Percentiles rank a stretch among this genome's conserved stretches.
Evolutionary conservation across 1,284 basidiomycete genomes (phyloP).

Genomic region (Sporisorium scitamineum): DNA sequence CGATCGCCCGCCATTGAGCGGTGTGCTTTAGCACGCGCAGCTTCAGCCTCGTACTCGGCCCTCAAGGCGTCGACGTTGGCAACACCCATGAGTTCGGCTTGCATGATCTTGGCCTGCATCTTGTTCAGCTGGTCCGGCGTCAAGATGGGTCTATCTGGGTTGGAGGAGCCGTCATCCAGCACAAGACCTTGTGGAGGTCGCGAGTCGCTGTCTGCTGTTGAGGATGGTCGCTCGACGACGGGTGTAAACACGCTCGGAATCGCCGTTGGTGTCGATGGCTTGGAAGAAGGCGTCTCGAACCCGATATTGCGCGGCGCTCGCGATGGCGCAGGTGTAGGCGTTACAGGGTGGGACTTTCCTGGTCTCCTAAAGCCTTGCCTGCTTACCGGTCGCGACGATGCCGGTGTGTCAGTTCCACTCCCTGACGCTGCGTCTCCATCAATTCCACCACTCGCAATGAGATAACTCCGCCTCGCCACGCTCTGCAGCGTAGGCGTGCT

Average conservation of each 20-base stretch:
- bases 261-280: constrained; percentile 40
- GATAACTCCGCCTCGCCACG: constrained; percentile 41
- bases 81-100: constrained; percentile 84
- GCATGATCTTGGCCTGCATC: constrained; percentile 89
- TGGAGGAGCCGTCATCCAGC: constrained; percentile 17
- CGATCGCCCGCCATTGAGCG: constrained; percentile 61
- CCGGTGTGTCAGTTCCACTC: constrained; percentile 15
- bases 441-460: constrained; percentile 29
- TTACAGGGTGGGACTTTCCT: constrained; percentile 41
- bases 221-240: constrained; percentile 16
- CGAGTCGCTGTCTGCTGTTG: no score
- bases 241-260: constrained; percentile 57
- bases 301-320: constrained; percentile 38
- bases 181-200: constrained; percentile 13
- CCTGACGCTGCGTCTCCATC: constrained; percentile 6
- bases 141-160: constrained; percentile 55
- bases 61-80: constrained; percentile 82
- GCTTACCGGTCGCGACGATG: constrained; percentile 27
- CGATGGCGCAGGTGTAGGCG: constrained; percentile 27
- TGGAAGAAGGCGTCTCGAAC: constrained; percentile 38
- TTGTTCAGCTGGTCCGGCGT: constrained; percentile 80
- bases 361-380: constrained; percentile 56
- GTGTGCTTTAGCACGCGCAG: constrained; percentile 71
- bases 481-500: constrained; percentile 65
- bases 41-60: constrained; percentile 81